These are phyloP conservation scores for Pythium phragmiticola DNA, from an alignment of 352 stramenopile genomes.

Conservation along the genomic window DNA sequence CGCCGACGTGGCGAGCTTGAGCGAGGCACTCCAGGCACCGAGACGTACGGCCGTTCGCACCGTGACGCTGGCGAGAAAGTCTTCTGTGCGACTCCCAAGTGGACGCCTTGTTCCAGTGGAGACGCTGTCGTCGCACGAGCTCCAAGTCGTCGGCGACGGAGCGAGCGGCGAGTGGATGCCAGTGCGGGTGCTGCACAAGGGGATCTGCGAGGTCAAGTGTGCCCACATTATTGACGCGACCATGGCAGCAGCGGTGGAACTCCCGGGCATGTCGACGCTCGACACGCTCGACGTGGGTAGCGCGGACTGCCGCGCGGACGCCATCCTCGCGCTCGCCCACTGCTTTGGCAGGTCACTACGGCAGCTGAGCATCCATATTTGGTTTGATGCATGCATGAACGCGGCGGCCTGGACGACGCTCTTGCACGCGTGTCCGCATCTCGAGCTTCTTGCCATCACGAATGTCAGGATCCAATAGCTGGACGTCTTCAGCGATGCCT, in stretches of 20 bases:
- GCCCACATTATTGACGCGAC: conserved; percentile 3
- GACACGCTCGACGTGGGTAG: conserved; percentile 7
- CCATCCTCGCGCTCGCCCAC: not conserved
- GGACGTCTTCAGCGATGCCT: not conserved
- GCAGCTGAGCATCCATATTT: conserved; percentile 7
- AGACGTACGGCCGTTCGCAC: not conserved
- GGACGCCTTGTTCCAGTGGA: not conserved
- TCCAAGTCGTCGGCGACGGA: conserved; percentile 3
- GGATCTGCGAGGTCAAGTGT: not conserved
- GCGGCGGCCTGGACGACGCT: not conserved
- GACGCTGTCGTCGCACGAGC: not conserved
- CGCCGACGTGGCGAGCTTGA: not conserved
- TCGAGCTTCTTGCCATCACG: not conserved
- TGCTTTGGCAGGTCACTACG: conserved; percentile 2
- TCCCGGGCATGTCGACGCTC: not conserved
- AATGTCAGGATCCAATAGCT: not conserved
- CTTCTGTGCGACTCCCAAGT: not conserved
- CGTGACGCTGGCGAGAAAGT: not conserved
- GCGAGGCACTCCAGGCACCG: not conserved
- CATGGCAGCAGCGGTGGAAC: not conserved
- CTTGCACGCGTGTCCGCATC: not conserved
- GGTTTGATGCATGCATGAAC: not conserved
- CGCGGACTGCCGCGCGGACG: not conserved
- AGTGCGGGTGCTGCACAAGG: not conserved
- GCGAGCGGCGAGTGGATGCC: not conserved